Evolutionary conservation across 441 rosid species (phyloP), one percentile per base, ranked within the genome.

Genomic region (Pelargonium australe): DNA sequence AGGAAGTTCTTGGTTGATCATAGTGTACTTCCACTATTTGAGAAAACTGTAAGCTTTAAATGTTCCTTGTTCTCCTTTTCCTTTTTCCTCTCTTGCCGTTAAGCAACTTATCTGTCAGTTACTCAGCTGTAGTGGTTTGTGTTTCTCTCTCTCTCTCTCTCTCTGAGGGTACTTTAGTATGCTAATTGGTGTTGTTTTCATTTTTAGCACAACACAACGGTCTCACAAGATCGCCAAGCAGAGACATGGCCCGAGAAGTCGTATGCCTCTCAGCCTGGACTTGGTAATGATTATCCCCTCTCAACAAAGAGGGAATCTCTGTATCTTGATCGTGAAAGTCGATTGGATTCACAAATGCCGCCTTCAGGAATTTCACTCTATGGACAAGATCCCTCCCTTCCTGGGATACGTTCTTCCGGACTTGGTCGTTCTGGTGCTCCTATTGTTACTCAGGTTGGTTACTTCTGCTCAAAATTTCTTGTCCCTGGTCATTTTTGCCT

Each of bases 1-100:
- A 86, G 93, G 75, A 88, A 82, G 75, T 88, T 86, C 74, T 82
- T 86, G 75, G 87, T 88, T 8, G 90, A 88, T 80, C 90, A 80
- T 19, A 76, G 82, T 14, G 87, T 88, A 53, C 81, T 88, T 77
- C 89, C 87, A 71, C 82, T 86, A 70, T 88, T 86, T 61, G 93
- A 88, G 72, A 85, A 85, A 70, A 75, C 76, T 13, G 93, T 88
- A 83, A 83, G 87, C 66, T 31, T 31, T 28, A 9, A 1, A 7
- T 16, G 23, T 58, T 58, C 63, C 63, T 13, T 58, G 7, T 58
- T 20, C 5, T 16, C 62, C 7, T 10, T 57, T 16, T 28, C 53
- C 53, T 47, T 31, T 31, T 31, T 31, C 37, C 53, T 47, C 53
- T 31, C 37, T 3, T 31, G 37, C 37, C 37, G 37, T 31, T 31